A percentile compares a stretch with the other conserved stretches of the same genome.
These are phyloP conservation scores for Lablab purpureus DNA, from an alignment of 306 rosid species.

Conservation along the genomic window DNA sequence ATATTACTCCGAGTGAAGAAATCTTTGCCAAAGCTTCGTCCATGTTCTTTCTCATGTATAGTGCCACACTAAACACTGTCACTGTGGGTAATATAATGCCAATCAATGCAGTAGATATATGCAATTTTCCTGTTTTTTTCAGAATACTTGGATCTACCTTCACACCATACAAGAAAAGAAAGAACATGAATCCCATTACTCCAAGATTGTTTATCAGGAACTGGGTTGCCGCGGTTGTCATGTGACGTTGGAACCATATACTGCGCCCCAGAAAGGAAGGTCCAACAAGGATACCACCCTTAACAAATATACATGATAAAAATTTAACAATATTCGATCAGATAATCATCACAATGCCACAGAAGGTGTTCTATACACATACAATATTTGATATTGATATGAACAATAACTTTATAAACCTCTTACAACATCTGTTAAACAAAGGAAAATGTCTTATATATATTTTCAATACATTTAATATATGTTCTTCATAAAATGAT, in stretches of 20 bases:
- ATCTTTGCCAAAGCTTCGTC: constrained; percentile 55
- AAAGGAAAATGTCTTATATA: too few species aligned
- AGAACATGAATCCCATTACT: constrained; percentile 72
- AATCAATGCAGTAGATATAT: constrained; percentile 45
- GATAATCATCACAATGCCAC: neutral
- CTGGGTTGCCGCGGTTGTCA: constrained; percentile 34
- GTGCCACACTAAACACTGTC: constrained; percentile 31
- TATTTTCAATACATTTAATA: neutral
- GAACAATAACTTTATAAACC: neutral
- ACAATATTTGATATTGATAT: neutral
- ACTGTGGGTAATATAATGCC: constrained; percentile 52
- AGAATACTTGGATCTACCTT: constrained; percentile 60
- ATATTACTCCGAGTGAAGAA: constrained; percentile 60
- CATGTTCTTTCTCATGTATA: constrained; percentile 59
- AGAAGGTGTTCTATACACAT: too few species aligned
- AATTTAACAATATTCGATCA: neutral
- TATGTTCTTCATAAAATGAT: neutral
- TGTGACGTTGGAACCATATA: constrained; percentile 37
- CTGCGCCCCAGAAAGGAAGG: constrained; percentile 70
- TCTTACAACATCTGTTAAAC: neutral
- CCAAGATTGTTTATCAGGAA: constrained; percentile 65
- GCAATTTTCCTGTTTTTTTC: constrained; percentile 58
- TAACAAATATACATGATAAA: constrained; percentile 38
- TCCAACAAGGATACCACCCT: constrained; percentile 86
- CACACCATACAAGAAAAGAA: constrained; percentile 65